These are phyloP conservation scores for Penicillium taxi DNA, from an alignment of 495 filamentous ascomycete genomes.

Conservation along the genomic window DNA sequence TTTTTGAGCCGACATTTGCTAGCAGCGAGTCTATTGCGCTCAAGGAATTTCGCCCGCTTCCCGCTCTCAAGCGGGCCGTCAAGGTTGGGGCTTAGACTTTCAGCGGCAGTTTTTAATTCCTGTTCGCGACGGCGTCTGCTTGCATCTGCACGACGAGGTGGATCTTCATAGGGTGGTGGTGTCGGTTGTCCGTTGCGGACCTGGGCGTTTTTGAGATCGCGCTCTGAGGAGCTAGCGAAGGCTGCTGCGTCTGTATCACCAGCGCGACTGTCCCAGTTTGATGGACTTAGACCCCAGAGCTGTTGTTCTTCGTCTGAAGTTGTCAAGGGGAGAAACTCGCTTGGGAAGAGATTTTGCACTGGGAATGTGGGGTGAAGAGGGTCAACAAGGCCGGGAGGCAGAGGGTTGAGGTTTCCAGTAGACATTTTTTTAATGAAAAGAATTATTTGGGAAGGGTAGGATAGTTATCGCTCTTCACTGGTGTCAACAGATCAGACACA, in stretches of 20 bases:
- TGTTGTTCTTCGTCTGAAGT: conserved; percentile 28
- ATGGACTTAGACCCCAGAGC: conserved; percentile 27
- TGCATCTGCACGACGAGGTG: conserved; percentile 6
- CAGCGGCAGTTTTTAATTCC: conserved; percentile 12
- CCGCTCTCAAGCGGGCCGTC: conserved; percentile 20
- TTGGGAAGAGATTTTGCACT: conserved; percentile 16
- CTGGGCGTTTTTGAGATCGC: conserved; percentile 30
- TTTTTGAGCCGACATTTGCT: conserved; percentile 86
- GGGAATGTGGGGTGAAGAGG: conserved; percentile 14
- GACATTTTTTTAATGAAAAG: conserved; percentile 17
- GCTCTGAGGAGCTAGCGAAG: conserved; percentile 19
- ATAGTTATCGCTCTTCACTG: no score
- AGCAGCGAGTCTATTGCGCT: conserved; percentile 76
- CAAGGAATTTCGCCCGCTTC: conserved; percentile 51
- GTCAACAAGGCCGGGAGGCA: conserved; percentile 9
- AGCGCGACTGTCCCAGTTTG: conserved; percentile 13
- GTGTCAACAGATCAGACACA: no score
- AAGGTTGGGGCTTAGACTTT: conserved; percentile 19
- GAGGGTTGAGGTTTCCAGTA: conserved; percentile 13
- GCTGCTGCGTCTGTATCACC: conserved; percentile 25
- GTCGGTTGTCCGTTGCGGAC: conserved; percentile 40
- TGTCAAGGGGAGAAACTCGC: conserved; percentile 24
- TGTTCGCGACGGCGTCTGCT: conserved; percentile 11
- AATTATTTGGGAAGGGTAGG: background rate
- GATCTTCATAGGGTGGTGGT: conserved; percentile 31